phyloP scores from a whole-genome alignment of 225 moss, liverwort and hornwort genomes.

The Ulota crispa region DNA sequence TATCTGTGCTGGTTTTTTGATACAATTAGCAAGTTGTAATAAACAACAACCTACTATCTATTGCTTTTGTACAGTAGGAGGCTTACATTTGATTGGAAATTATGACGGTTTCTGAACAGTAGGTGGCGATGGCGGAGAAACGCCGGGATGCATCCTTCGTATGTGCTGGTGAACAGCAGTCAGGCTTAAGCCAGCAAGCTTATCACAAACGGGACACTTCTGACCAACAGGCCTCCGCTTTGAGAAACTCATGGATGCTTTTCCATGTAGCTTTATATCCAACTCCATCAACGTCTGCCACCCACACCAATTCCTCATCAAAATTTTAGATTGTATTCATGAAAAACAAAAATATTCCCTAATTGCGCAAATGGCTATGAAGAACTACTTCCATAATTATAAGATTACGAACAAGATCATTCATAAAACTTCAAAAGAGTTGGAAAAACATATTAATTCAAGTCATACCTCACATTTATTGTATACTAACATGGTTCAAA shows the following conservation, averaged over 20 bases:
- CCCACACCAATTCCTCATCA: not conserved
- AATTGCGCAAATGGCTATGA: not conserved
- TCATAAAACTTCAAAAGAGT: not conserved
- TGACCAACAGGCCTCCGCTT: constrained; percentile 69
- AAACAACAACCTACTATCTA: too few relatives aligned
- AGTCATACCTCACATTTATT: not conserved
- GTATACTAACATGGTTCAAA: not conserved
- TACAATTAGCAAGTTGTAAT: too few relatives aligned
- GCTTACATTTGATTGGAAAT: not conserved
- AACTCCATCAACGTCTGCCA: constrained; percentile 66
- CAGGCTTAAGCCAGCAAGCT: constrained; percentile 76
- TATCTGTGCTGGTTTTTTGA: too few relatives aligned
- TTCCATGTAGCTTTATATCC: constrained; percentile 71
- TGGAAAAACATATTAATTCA: not conserved
- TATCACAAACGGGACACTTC: constrained; percentile 79
- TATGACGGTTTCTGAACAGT: not conserved
- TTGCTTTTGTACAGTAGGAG: too few relatives aligned
- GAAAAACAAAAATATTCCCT: not conserved
- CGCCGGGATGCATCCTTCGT: constrained; percentile 62
- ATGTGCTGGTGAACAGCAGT: constrained; percentile 74
- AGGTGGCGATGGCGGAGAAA: constrained; percentile 33
- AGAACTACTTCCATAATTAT: not conserved
- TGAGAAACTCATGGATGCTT: constrained; percentile 76
- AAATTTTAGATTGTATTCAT: not conserved
- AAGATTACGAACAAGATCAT: not conserved